Evolutionary conservation across 2,329 filamentous ascomycete genomes (phyloP), one percentile per base, ranked within the genome.

Genomic region (Penicillium thymicola): DNA sequence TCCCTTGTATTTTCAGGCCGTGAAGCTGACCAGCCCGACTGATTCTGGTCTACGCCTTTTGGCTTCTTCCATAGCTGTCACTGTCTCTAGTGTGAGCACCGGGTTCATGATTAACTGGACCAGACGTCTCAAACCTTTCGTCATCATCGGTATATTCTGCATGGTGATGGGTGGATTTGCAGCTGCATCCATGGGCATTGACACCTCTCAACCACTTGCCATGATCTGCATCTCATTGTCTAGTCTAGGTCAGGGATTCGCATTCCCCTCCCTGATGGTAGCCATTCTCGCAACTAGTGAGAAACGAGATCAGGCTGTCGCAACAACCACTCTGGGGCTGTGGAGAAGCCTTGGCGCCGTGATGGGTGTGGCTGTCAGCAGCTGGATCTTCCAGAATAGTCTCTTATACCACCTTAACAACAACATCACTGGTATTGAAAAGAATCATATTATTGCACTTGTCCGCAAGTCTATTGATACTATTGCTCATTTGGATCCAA

Each of bases 1-100:
- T 6, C 89, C 89, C 0, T 77, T 92, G 8, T 92, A 87, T 76
- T 92, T 90, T 75, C 88, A 90, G 69, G 87, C 86, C 37, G 88
- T 90, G 27, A 85, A 89, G 46, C 80, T 89, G 50, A 85, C 87
- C 56, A 82, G 80, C 6, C 86, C 89, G 16, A 90, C 89, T 0
- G 77, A 80, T 25, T 90, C 89, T 0, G 89, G 89, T n/a, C 81
- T 91, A 28, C 83, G 86, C 42, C 85, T 92, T 51, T 81, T 89
- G 21, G 77, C 86, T 7, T 85, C 87, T 5, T 84, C 85, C 0
- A 63, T 85, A 27, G 81, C 81, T 2, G 73, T 83, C 28, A 85
- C 85, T 42, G 44, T 73, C 1, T 74, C 79, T 7, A 86, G 85
- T 43, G 79, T 84, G 1, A 68, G 77, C 0, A 86, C 85, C 1